phyloP scores from a whole-genome alignment of 305 asterid genomes.

The Ajuga reptans region DNA sequence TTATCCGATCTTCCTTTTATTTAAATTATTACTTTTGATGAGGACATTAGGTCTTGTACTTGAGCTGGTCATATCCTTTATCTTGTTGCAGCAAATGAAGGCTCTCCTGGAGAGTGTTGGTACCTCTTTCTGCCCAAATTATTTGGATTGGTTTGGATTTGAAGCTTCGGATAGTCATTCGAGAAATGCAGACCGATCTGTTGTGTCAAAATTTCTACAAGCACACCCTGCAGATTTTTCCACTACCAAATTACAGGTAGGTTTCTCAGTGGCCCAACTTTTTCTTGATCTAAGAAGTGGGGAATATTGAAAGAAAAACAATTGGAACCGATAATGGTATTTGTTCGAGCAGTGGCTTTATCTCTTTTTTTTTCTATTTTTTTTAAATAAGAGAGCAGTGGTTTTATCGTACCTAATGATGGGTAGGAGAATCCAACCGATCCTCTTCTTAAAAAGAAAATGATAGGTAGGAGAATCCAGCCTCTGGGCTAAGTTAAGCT shows the following conservation, averaged over 20 bases:
- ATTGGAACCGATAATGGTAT: neutral
- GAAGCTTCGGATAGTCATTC: conserved; percentile 50
- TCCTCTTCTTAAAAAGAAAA: no score
- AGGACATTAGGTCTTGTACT: conserved; percentile 1
- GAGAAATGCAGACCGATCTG: conserved; percentile 70
- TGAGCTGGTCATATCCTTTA: conserved; percentile 9
- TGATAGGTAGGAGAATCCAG: conserved; percentile 6
- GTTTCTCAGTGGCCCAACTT: conserved; percentile 20
- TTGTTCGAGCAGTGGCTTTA: neutral
- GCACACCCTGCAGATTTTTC: conserved; percentile 74
- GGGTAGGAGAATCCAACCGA: conserved; percentile 7
- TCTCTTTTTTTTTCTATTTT: no score
- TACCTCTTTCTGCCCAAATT: conserved; percentile 71
- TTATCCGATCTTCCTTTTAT: conserved; percentile 17
- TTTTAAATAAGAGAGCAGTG: neutral
- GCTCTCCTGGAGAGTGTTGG: conserved; percentile 90
- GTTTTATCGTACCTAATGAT: neutral
- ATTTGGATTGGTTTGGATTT: conserved; percentile 79
- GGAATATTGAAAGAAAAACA: neutral
- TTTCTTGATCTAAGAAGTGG: neutral
- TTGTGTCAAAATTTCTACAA: conserved; percentile 69
- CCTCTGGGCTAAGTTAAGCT: conserved; percentile 8
- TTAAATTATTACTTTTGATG: conserved; percentile 7
- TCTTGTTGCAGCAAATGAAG: conserved; percentile 74
- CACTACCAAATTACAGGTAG: conserved; percentile 75